Base-by-base conservation (phyloP, 768 basidiomycete species). In the Pleurotus pulmonarius region DNA sequence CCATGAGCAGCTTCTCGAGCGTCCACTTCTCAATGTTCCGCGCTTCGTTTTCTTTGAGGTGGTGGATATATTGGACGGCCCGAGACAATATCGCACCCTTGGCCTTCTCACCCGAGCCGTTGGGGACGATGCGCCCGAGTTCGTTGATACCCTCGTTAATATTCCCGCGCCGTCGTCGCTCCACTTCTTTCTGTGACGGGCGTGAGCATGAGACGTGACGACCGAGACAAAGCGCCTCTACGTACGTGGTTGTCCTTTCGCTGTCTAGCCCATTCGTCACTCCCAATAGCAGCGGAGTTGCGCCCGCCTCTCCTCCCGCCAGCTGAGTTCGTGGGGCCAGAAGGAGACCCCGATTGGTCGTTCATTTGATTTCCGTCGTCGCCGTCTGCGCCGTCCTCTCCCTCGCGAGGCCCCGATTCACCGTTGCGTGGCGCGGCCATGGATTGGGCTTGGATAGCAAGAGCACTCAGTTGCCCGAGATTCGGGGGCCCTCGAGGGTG, bases 61-160 rank as follows among this genome's bases (percentile, higher is more conserved):
- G 89, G 61, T 90, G 86, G 66, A 98, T 94, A 69, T 98, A 95
- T 63, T 90, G 85, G 38, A 94, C 94, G 1, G 94, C 93, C 34
- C 89, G 88, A 2, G 83, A 77, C 18, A 98, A 85, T 59, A 98
- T 89, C 3, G 90, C 89, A 16, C 93, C 92, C 66, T 98, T 97
- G 53, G 89, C 87, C 64, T 90, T 91, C 68, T 93, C 91, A 26
- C 91, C 90, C 0, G 88, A 86, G 24, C 87, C 90, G 61, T 87
- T 90, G 3, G 95, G 95, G 8, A 98, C 87, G 62, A 95, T 90
- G 0, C 87, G 83, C 0, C 90, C 88, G 13, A 98, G 86, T 63
- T 91, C 89, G 65, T 90, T 93, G 74, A 99, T 97, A 0, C 95
- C 95, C 60, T 95, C 90, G 71, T 96, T 97, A 73, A 99, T 98